phyloP scores from a whole-genome alignment of 129 eudicot species.

The Sambucus nigra region DNA sequence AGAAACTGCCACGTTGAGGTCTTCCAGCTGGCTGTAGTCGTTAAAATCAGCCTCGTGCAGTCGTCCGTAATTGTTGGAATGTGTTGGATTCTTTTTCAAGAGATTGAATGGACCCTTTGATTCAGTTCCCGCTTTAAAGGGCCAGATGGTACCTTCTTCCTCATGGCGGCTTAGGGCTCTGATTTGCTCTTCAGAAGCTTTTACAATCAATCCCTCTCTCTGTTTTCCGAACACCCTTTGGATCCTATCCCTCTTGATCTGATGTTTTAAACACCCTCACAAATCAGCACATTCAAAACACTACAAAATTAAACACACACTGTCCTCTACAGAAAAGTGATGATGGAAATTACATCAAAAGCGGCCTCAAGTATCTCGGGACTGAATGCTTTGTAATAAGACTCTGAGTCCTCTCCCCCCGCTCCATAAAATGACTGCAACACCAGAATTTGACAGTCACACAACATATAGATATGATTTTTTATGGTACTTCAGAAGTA shows the following conservation, averaged over 20 bases:
- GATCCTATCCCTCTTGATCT: conserved; percentile 35
- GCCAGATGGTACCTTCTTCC: conserved; percentile 45
- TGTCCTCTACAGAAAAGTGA: not conserved
- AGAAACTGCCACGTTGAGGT: conserved; percentile 33
- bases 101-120: conserved; percentile 40
- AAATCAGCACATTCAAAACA: not conserved
- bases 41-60: conserved; percentile 29
- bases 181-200: conserved; percentile 64
- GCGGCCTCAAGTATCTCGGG: conserved; percentile 61
- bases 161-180: conserved; percentile 39
- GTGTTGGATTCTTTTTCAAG: conserved; percentile 25
- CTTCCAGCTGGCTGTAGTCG: conserved; percentile 31
- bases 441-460: not conserved
- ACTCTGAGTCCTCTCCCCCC: conserved; percentile 54
- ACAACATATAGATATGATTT: not conserved
- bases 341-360: conserved; percentile 29
- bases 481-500: not conserved
- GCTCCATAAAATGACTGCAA: conserved; percentile 37
- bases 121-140: conserved; percentile 35
- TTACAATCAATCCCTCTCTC: conserved; percentile 33
- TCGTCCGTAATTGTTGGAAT: conserved; percentile 39
- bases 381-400: conserved; percentile 55
- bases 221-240: conserved; percentile 28
- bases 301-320: not conserved
- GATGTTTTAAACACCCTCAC: not conserved